phyloP scores from a whole-genome alignment of 108 stramenopile species.

The Skeletonema menzelii region DNA sequence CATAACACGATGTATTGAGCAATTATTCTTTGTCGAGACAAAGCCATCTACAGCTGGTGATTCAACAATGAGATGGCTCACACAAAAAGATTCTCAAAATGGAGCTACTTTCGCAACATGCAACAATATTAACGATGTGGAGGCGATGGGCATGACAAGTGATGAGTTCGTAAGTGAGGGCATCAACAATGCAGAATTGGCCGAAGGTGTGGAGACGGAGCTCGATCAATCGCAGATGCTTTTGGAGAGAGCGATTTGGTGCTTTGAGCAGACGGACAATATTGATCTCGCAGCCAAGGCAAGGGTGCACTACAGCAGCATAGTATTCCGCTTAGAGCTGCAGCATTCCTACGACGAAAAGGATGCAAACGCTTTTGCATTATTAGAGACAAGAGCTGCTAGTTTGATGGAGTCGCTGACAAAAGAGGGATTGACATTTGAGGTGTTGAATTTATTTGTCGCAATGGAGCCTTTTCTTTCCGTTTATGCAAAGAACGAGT shows the following conservation, averaged over 20 bases:
- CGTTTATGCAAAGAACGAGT: constrained; percentile 8
- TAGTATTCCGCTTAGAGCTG: constrained; percentile 19
- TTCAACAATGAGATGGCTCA: constrained; percentile 27
- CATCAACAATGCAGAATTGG: constrained; percentile 31
- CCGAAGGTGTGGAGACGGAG: constrained; percentile 17
- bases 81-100: not conserved
- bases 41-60: constrained; percentile 27
- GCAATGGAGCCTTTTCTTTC: constrained; percentile 2
- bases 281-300: constrained; percentile 32
- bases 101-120: constrained; percentile 16
- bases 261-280: constrained; percentile 38
- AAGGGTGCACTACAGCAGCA: constrained; percentile 25
- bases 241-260: constrained; percentile 37
- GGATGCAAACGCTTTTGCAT: not conserved
- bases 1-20: constrained; percentile 47
- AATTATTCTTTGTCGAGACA: constrained; percentile 57
- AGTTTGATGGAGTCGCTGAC: constrained; percentile 21
- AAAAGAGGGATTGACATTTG: constrained; percentile 10
- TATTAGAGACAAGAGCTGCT: constrained; percentile 25
- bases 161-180: constrained; percentile 40
- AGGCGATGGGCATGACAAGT: constrained; percentile 29
- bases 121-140: constrained; percentile 27
- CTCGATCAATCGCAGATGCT: not conserved
- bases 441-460: not conserved
- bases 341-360: not conserved